Base-by-base conservation (phyloP, 1,284 basidiomycete genomes). In the Microbotryum intermedium region DNA sequence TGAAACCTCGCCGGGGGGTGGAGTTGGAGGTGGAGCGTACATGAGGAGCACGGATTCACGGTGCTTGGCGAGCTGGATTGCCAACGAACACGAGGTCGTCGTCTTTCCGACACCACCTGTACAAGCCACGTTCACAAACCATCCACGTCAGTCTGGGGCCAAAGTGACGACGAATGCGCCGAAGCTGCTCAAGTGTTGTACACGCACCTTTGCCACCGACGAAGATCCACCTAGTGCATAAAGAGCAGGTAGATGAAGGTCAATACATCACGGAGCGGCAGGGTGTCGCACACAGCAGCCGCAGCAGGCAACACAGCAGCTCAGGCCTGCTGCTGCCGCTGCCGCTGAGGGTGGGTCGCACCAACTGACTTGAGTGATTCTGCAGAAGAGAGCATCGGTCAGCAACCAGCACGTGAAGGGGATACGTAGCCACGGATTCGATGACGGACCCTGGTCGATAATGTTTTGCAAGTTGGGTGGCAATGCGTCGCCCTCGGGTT, bases 41-140 rank as follows among this genome's bases (percentile, higher is more conserved):
- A 97, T 95, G 67, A 97, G 82, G 9, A 97, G 82, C 29, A 97
- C 92, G 25, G 89, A 92, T 77, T 94, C 86, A 66, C 92, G 84
- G 70, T 82, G 83, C 69, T 84, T 79, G 4, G 92, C 89, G 44
- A 95, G 82, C 72, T 95, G 91, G 60, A 94, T 91, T n/a, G 92
- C 92, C 10, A 95, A 82, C 10, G 90, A 92, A 74, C 92, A 95
- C 26, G 90, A 92, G 3, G 92, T 94, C 0, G 92, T 95, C 0
- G 92, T 97, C 80, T 95, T 95, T 57, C 91, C 90, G 88, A 72
- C 57, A 26, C 58, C 61, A 18, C 55, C 52, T 57, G 57, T 28
- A 16, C n/a, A 8, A 18, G 23, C 18, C 29, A 45, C n/a, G n/a
- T n/a, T n/a, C n/a, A n/a, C n/a, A n/a, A n/a, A n/a, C n/a, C n/a